These are phyloP conservation scores for Cyberlindnera americana DNA, from an alignment of 805 yeast genomes.

Conservation along the genomic window DNA sequence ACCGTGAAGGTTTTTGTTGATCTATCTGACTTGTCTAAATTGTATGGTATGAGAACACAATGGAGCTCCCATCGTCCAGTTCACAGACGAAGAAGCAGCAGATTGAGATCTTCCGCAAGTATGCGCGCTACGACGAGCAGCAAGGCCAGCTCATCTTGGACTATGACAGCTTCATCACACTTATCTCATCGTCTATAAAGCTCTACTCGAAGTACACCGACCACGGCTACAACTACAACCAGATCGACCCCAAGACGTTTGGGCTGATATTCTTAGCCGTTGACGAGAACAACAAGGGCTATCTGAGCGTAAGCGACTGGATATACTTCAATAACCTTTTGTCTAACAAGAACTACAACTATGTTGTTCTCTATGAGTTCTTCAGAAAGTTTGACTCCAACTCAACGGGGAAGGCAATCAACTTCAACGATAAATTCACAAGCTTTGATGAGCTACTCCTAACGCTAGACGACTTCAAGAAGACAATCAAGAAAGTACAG, in stretches of 20 bases:
- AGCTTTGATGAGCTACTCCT: conserved; percentile 36
- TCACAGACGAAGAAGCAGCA: conserved; percentile 38
- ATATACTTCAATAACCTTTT: conserved; percentile 57
- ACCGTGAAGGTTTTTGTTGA: no score
- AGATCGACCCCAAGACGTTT: conserved; percentile 54
- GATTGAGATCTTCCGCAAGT: conserved; percentile 41
- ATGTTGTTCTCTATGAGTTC: conserved; percentile 50
- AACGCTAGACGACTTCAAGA: conserved; percentile 30
- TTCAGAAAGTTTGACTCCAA: conserved; percentile 44
- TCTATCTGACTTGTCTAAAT: no score
- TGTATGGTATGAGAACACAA: conserved; percentile 14
- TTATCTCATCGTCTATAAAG: conserved; percentile 30
- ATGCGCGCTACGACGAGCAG: conserved; percentile 35
- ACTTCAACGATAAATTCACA: conserved; percentile 35
- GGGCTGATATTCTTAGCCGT: conserved; percentile 78
- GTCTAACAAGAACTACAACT: conserved; percentile 45
- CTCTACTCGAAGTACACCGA: conserved; percentile 20
- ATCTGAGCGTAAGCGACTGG: conserved; percentile 68
- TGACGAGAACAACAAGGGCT: conserved; percentile 70
- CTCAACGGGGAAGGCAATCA: conserved; percentile 31
- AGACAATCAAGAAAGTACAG: conserved; percentile 32
- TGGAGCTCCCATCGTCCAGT: conserved; percentile 36
- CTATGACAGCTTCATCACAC: conserved; percentile 34
- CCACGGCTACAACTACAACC: conserved; percentile 40
- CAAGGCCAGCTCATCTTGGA: conserved; percentile 31